A percentile compares a stretch with the other conserved stretches of the same genome.
phyloP scores from a whole-genome alignment of 2,329 filamentous ascomycete species.

The Fusarium nodosum region DNA sequence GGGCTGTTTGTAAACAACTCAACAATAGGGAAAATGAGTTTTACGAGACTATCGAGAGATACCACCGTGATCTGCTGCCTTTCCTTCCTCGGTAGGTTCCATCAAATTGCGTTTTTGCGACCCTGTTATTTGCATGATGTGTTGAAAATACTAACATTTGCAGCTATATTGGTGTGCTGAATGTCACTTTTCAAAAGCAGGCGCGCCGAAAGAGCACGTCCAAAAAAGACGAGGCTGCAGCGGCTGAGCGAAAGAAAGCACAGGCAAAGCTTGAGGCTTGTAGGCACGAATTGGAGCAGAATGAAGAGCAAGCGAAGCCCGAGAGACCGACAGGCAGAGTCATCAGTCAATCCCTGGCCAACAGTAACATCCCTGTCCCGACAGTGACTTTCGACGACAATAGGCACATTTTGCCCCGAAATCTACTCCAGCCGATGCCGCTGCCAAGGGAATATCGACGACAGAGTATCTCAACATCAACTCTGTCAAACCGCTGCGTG shows the following conservation, averaged over 20 bases:
- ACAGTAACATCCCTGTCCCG: constrained; percentile 75
- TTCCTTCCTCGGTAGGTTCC: constrained; percentile 84
- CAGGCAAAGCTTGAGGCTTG: constrained; percentile 49
- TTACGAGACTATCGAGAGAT: constrained; percentile 93
- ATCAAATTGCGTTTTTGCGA: constrained; percentile 21
- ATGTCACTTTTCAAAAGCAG: constrained; percentile 93
- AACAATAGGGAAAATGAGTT: constrained; percentile 99
- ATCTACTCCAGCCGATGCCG: constrained; percentile 76
- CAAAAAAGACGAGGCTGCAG: constrained; percentile 63
- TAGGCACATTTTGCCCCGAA: constrained; percentile 89
- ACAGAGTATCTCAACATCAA: constrained; percentile 53
- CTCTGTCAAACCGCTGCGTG: constrained; percentile 29
- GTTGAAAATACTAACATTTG: constrained; percentile 25
- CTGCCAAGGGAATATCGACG: constrained; percentile 53
- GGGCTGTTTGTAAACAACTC: constrained; percentile 97
- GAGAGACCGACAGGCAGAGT: constrained; percentile 56
- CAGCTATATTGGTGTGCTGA: constrained; percentile 96
- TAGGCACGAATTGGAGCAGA: constrained; percentile 39
- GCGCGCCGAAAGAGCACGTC: constrained; percentile 73
- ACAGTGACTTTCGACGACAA: constrained; percentile 96
- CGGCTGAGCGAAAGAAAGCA: constrained; percentile 55
- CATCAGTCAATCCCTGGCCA: constrained; percentile 81
- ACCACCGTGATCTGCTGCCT: constrained; percentile 88
- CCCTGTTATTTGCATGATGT: not conserved
- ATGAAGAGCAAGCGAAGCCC: constrained; percentile 26